phyloP scores from a whole-genome alignment of 2,329 filamentous ascomycete genomes.

The Cladosporium sp. region DNA sequence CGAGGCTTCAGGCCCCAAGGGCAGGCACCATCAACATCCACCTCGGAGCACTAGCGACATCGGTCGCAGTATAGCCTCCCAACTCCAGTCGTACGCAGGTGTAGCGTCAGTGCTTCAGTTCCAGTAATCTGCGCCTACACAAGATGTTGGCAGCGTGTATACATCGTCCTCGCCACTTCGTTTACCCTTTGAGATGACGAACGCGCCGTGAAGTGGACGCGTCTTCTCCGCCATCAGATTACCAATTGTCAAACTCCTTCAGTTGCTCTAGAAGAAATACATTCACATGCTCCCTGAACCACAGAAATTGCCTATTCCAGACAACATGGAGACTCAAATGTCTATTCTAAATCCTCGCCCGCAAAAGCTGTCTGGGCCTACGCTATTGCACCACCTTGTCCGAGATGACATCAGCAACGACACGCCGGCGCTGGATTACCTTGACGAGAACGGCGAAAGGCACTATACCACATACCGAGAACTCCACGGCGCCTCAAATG shows the following conservation, averaged over 20 bases:
- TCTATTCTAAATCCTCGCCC: slow-evolving; percentile 62
- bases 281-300: not conserved
- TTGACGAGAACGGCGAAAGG: slow-evolving; percentile 49
- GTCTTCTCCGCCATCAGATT: not conserved
- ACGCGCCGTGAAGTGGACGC: not conserved
- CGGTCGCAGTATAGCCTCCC: slow-evolving; percentile 15
- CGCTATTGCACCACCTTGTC: slow-evolving; percentile 65
- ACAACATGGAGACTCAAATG: slow-evolving; percentile 30
- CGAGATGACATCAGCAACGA: slow-evolving; percentile 26
- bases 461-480: slow-evolving; percentile 60
- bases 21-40: slow-evolving; percentile 4
- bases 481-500: slow-evolving; percentile 60
- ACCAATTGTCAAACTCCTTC: not conserved
- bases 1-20: not conserved
- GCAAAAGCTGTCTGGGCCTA: slow-evolving; percentile 53
- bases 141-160: slow-evolving; percentile 8
- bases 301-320: not conserved
- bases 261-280: not conserved
- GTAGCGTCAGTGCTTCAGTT: slow-evolving; percentile 16
- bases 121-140: not conserved
- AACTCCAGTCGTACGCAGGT: slow-evolving; percentile 4
- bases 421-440: slow-evolving; percentile 64
- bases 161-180: slow-evolving; percentile 11
- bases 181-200: slow-evolving; percentile 13
- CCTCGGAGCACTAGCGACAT: slow-evolving; percentile 14